Base-by-base conservation (phyloP, 2,329 filamentous ascomycete genomes). In the Nannizzia gypsea region DNA sequence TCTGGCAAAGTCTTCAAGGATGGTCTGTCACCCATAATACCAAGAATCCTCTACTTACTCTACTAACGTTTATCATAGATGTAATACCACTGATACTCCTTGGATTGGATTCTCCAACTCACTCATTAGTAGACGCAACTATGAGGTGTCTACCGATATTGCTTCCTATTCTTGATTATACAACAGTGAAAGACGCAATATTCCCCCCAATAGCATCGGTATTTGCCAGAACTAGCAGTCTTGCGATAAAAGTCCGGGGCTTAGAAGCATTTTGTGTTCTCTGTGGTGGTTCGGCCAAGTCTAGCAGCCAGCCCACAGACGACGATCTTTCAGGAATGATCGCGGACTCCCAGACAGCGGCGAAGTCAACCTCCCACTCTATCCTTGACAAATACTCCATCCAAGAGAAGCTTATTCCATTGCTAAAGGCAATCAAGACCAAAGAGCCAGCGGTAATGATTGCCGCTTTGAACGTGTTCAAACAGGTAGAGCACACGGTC, bases 381-480 rank as follows among this genome's bases (percentile, higher is more conserved):
- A 91, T 92, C 2, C 78, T 99, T 28, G 93, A 99, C 76, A 97
- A 97, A 72, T 97, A 93, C 69, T 97, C 93, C 0, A 92, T 99
- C 76, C 93, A 99, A 71, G 93, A 99, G 71, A 97, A 96, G 76
- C 88, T 99, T 36, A 83, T 97, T 0, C 93, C 93, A 0, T 76
- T 97, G 3, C 80, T 99, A 62, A 90, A 89, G 68, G 90, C 81
- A 1, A 97, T 99, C 76, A 97, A 96, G 74, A 99, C 93, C 0
- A 97, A 96, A 70, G 93, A 99, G 71, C 93, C 93, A 0, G 91
- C 90, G 6, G 93, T 99, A 8, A 97, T 97, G 89, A 88, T 97
- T 79, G 91, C 92, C 4, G 87, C 90, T 0, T 78, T 97, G 36
- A 86, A 86, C 59, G 90, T 96, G 0, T 84, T 97, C 64, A 83